Base-by-base conservation (phyloP, 2,329 filamentous ascomycete species). In the Alternaria atra region DNA sequence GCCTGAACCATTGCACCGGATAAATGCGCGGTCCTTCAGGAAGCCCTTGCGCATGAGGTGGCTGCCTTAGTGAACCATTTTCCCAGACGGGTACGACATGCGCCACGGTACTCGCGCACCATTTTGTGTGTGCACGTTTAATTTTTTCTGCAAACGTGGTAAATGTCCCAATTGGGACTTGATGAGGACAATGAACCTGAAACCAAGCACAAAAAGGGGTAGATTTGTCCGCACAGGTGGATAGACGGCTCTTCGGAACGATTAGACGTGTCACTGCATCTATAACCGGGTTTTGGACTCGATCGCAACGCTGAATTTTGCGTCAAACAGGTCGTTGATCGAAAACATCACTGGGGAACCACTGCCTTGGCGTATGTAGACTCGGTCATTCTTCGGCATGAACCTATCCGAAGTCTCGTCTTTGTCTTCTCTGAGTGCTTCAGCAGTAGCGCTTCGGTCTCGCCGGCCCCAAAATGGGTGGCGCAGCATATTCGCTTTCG, bases 381-480 rank as follows among this genome's bases (percentile, higher is more conserved):
- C 30, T 42, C 56, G 47, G 57, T 54, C 30, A 20, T 43, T 50
- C 23, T 53, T 15, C 54, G 48, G 48, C 50, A 39, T 15, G 17
- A 17, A 29, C 25, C 9, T 37, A 51, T 27, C 54, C 15, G 23
- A 25, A 20, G 15, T 30, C 37, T 34, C 29, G 35, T 50, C 13
- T 37, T 34, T 29, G 27, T 44, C 39, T 46, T 25, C 9, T 55
- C 15, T 32, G 17, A 52, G 30, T 20, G 27, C 17, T 13, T 37
- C 46, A 25, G 32, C 65, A 61, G 50, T 51, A 50, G 63, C 51
- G 55, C 42, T 50, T 67, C 74, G 73, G 74, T 54, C 61, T 64
- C 61, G 70, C 75, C 73, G 75, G 51, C 48, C 56, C 57, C 55
- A 64, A 44, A 52, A 42, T 56, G 57, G 52, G 70, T 76, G 73